These are phyloP conservation scores for Neopestalotiopsis sp. DNA, from an alignment of 2,329 filamentous ascomycete species.

Conservation along the genomic window DNA sequence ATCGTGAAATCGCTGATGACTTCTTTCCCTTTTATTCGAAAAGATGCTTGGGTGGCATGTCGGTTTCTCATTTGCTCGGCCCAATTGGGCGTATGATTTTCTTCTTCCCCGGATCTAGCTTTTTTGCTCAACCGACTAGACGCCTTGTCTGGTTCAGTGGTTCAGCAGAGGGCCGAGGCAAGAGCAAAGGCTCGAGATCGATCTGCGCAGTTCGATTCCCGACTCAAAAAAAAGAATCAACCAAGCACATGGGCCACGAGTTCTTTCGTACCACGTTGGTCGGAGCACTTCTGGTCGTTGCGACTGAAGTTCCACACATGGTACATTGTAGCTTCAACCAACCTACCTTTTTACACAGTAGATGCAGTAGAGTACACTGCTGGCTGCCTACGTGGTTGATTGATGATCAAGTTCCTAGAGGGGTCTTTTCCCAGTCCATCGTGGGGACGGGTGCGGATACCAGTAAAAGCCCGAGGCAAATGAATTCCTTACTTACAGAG, in stretches of 20 bases:
- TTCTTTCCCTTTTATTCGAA: not conserved
- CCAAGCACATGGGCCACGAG: not conserved
- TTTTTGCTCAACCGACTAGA: not conserved
- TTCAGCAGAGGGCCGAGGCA: not conserved
- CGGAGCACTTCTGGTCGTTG: not conserved
- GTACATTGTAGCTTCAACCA: not conserved
- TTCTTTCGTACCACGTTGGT: not conserved
- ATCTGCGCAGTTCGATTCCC: not conserved
- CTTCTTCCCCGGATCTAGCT: not conserved
- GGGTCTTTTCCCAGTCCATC: not conserved
- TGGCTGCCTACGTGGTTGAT: not conserved
- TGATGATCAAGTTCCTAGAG: not conserved
- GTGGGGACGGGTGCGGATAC: not conserved
- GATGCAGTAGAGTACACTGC: no score
- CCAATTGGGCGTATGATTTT: not conserved
- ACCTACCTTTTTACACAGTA: not conserved
- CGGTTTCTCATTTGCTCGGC: not conserved
- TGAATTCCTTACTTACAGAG: not conserved
- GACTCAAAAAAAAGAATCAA: not conserved
- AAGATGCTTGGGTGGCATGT: not conserved
- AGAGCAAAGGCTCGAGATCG: not conserved
- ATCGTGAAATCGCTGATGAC: not conserved
- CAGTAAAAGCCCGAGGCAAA: slow-evolving; percentile 2
- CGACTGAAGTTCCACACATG: not conserved
- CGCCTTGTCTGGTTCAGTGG: not conserved